phyloP scores from a whole-genome alignment of 345 rosid species.

The Arabidopsis arenosa region DNA sequence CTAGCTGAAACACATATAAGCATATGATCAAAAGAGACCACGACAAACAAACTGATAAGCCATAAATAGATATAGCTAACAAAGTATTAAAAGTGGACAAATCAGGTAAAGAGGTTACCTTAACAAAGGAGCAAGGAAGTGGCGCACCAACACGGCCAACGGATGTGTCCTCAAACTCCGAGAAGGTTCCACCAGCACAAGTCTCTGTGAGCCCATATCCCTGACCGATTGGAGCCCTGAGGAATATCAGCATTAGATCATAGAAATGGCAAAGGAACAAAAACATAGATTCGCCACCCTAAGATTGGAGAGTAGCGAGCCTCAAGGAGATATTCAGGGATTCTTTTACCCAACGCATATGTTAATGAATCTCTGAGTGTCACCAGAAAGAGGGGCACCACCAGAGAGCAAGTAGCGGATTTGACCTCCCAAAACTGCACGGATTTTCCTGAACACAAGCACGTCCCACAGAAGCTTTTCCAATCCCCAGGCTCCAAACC shows the following conservation, averaged over 20 bases:
- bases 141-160: slow-evolving; percentile 99
- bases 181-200: slow-evolving; percentile 97
- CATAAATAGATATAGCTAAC: slow-evolving; percentile 1
- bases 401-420: slow-evolving; percentile 96
- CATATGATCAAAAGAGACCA: slow-evolving; percentile 4
- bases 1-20: slow-evolving; percentile 59
- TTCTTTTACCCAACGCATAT: slow-evolving; percentile 88
- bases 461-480: slow-evolving; percentile 84
- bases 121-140: slow-evolving; percentile 88
- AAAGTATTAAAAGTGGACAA: background rate
- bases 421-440: slow-evolving; percentile 86
- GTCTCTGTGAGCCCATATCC: slow-evolving; percentile 99
- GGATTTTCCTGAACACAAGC: slow-evolving; percentile 85
- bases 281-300: background rate
- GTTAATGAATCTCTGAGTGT: slow-evolving; percentile 99
- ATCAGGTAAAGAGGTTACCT: slow-evolving; percentile 58
- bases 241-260: slow-evolving; percentile 25
- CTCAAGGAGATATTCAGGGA: slow-evolving; percentile 33
- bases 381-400: slow-evolving; percentile 97
- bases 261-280: background rate
- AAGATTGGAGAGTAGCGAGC: slow-evolving; percentile 10
- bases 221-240: slow-evolving; percentile 97
- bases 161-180: slow-evolving; percentile 93
- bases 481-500: slow-evolving; percentile 97
- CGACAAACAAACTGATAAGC: background rate